Evolutionary conservation across 1,284 basidiomycete genomes (phyloP), one percentile per base, ranked within the genome.

Genomic region (Testicularia cyperi): DNA sequence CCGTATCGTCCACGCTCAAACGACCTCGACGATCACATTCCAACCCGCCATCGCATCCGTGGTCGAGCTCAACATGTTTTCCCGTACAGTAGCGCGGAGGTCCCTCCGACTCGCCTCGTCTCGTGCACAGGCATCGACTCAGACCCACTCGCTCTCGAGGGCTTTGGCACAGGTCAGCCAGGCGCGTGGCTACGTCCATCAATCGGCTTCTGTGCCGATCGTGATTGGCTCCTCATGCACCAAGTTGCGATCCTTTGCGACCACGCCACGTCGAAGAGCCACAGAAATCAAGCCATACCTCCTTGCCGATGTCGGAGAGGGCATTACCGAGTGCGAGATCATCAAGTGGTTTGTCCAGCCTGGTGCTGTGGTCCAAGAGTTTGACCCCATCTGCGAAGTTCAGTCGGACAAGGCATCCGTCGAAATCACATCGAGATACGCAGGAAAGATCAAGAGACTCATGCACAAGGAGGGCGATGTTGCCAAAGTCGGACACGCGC

Each of bases 261-360:
- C 60, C 4, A 63, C 60, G 4, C 60, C 60, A 4, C 37, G 48
- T 2, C 21, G 44, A 2, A 29, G 21, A 3, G 47, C 44, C 5
- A 51, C 46, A 6, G 45, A 64, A 34, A 38, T 58, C 42, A 65
- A 55, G 24, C 48, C 57, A 3, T 95, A 94, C 82, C 88, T 87
- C 61, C 84, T 95, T n/a, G 90, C 90, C 12, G 92, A 96, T 76
- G 92, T 95, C 65, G 92, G 92, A 8, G 92, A 96, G 78, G 92
- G 81, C 5, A 82, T 82, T 53, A 76, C 72, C n/a, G 77, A 74
- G 39, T 72, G 70, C 55, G 73, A 75, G 45, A 70, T 75, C 36
- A 62, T 75, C 51, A 70, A 69, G 61, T 76, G 68, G 64, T 83
- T 75, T 70, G 84, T 89, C 23, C 80, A 83, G 62, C 82, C 84